Evolutionary conservation across 2,329 filamentous ascomycete genomes (phyloP), one percentile per base, ranked within the genome.

Genomic region (Sordariomycetes sp.): DNA sequence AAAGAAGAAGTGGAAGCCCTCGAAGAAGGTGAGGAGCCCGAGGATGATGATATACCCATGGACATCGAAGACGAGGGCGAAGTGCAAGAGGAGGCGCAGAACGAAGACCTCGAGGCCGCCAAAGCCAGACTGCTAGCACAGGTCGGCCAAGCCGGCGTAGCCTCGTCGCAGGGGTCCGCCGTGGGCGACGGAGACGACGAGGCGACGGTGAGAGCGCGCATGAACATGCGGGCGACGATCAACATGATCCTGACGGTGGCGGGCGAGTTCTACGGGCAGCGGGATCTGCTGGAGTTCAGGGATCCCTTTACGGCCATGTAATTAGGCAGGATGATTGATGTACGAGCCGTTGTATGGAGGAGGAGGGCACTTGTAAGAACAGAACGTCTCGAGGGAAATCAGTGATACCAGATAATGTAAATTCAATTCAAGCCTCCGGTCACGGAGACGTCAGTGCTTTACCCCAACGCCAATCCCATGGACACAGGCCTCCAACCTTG

Each of bases 231-330:
- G 32, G 87, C 85, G n/a, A 91, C 90, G 48, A 77, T 97, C 37
- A 92, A 95, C 72, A 96, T 96, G 90, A 89, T 97, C 57, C 76
- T 97, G 64, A 94, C 89, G 0, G 80, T 97, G 40, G 86, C 88
- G 54, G 92, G 90, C 65, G 91, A 96, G 72, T 84, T 89, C 63
- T 97, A 92, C 71, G 91, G 93, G 1, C 93, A 97, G 72, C 80
- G 87, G 62, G 93, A 97, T 70, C 72, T 97, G 61, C 79, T 97
- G 54, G 84, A 88, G 65, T 88, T 86, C 61, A 81, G 90, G 59
- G 81, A 87, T 61, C 80, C 81, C 3, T 85, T 83, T 64, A 72
- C 76, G 24, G 72, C 73, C 37, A 68, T 77, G 63, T 76, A 71
- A 68, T 14, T 3, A 7, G 3, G 37, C 12, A 50, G n/a, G 46